These are phyloP conservation scores for Mucor indicus DNA, from an alignment of 371 early-diverging fungal species.

Conservation along the genomic window DNA sequence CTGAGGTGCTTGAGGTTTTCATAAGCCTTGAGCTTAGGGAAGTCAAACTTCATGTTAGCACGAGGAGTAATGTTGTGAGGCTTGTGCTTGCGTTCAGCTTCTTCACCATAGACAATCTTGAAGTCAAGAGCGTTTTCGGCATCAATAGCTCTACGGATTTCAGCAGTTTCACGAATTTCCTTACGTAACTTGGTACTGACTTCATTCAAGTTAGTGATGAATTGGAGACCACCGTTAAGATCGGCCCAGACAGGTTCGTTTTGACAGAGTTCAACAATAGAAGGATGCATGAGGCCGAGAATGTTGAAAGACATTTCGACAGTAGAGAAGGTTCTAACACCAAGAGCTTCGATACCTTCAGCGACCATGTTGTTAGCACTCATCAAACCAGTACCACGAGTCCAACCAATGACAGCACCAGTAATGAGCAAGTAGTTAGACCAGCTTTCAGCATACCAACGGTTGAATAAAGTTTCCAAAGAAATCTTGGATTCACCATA, in stretches of 20 bases:
- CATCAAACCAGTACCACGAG: constrained; percentile 95
- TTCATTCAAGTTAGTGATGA: constrained; percentile 75
- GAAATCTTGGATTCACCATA: constrained; percentile 93
- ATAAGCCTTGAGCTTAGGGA: constrained; percentile 72
- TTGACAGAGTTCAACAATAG: constrained; percentile 73
- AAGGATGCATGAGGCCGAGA: constrained; percentile 84
- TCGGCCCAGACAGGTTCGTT: constrained; percentile 90
- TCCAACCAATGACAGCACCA: constrained; percentile 96
- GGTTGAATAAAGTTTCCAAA: constrained; percentile 86
- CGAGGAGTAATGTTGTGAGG: constrained; percentile 76
- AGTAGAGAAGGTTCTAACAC: constrained; percentile 90
- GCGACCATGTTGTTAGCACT: constrained; percentile 87
- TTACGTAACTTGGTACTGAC: constrained; percentile 73
- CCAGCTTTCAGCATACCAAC: constrained; percentile 93
- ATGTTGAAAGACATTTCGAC: constrained; percentile 95
- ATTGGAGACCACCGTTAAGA: constrained; percentile 88
- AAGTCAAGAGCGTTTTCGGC: constrained; percentile 75
- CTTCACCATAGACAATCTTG: constrained; percentile 69
- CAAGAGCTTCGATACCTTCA: constrained; percentile 84
- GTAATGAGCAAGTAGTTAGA: constrained; percentile 80
- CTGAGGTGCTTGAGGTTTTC: constrained; percentile 63
- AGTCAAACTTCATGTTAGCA: constrained; percentile 91
- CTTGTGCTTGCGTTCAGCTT: constrained; percentile 74
- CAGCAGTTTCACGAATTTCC: constrained; percentile 75
- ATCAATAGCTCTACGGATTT: constrained; percentile 81